Conservation (phyloP, 2,329 filamentous ascomycete species). For the Pezicula neosporulosa region DNA sequence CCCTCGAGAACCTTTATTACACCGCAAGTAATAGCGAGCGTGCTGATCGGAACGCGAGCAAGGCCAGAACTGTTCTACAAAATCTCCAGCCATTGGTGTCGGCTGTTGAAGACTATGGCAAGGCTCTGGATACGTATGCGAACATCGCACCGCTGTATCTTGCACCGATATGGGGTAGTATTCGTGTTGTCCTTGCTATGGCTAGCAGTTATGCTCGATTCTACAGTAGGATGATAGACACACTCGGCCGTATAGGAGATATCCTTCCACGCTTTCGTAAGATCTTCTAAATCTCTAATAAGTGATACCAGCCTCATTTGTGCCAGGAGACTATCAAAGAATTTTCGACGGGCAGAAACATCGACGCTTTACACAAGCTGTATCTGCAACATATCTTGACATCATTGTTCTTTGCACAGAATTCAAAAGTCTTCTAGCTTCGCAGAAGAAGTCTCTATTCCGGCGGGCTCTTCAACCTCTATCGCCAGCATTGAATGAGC, state of each 20-base stretch:
- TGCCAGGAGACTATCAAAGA: constrained; percentile 8
- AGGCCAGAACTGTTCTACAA: not conserved
- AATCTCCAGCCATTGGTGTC: constrained; percentile 5
- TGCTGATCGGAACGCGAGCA: constrained; percentile 5
- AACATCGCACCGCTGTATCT: constrained; percentile 8
- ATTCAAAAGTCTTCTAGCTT: constrained; percentile 5
- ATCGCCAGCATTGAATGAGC: not conserved
- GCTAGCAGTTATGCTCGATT: constrained; percentile 5
- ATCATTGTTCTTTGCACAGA: constrained; percentile 12
- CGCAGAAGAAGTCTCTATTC: constrained; percentile 6
- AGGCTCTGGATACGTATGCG: constrained; percentile 8
- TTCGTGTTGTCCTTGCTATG: constrained; percentile 9
- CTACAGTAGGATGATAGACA: constrained; percentile 6
- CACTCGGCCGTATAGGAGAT: constrained; percentile 8
- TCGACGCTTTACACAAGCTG: constrained; percentile 6
- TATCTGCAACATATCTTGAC: constrained; percentile 13
- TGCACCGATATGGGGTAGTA: constrained; percentile 11
- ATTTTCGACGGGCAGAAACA: constrained; percentile 11
- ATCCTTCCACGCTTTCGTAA: constrained; percentile 10
- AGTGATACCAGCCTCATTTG: not conserved
- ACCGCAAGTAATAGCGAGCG: constrained; percentile 6
- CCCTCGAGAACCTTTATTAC: constrained; percentile 14
- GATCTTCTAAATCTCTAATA: not conserved
- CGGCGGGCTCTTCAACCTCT: constrained; percentile 8
- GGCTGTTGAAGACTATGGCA: constrained; percentile 8